Conservation (phyloP, 208 protist genomes). For the Perkinsela sp. region DNA sequence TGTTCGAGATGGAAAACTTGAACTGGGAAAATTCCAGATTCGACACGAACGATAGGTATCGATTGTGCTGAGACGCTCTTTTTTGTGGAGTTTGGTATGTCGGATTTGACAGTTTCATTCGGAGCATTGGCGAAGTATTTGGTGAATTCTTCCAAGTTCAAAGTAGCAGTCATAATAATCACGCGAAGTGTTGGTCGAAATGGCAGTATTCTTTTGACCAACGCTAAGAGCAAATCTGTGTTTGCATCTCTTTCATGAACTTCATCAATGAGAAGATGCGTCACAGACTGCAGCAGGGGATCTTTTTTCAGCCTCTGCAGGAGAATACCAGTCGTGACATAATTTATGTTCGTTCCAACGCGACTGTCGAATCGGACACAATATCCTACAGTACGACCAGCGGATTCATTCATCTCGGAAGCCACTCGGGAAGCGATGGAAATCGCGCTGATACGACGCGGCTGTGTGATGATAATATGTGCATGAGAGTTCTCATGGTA, state of each 20-base stretch:
- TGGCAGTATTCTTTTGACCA: constrained; percentile 59
- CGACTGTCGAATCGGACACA: constrained; percentile 79
- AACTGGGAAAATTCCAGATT: constrained; percentile 35
- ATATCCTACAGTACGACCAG: constrained; percentile 86
- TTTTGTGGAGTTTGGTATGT: neutral
- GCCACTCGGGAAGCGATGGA: constrained; percentile 87
- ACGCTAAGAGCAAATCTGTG: constrained; percentile 87
- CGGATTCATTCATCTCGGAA: constrained; percentile 59
- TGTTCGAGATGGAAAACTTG: constrained; percentile 26
- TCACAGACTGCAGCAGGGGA: constrained; percentile 48
- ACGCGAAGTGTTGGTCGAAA: constrained; percentile 62
- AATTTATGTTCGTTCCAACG: constrained; percentile 58
- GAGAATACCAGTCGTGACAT: constrained; percentile 92
- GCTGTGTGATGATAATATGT: constrained; percentile 79
- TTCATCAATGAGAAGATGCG: constrained; percentile 93
- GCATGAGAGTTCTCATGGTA: constrained; percentile 26
- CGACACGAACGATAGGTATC: constrained; percentile 24
- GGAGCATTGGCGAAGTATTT: constrained; percentile 61
- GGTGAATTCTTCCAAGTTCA: constrained; percentile 85
- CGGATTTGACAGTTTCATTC: neutral
- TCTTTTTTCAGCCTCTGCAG: constrained; percentile 75
- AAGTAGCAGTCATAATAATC: constrained; percentile 90
- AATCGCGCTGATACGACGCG: constrained; percentile 85
- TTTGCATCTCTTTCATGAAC: constrained; percentile 94
- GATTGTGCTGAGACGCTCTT: no score